Conservation (phyloP, 2,329 filamentous ascomycete genomes). For the Penicillium rolfsii region DNA sequence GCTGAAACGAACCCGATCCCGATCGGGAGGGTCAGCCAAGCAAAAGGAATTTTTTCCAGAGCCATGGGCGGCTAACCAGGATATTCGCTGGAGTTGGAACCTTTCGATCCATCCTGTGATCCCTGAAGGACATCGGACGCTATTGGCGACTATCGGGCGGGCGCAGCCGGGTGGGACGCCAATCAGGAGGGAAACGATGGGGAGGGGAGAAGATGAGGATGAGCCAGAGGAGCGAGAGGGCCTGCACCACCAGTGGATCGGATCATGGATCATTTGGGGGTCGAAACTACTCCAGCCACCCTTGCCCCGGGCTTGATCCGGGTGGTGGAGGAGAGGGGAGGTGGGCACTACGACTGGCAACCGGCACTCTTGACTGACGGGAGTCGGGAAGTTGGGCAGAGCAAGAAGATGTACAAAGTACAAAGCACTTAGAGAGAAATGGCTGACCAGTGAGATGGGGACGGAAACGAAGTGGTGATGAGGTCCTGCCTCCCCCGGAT, state of each 20-base stretch:
- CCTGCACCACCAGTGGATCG: too few species aligned
- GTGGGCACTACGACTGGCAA: too few species aligned
- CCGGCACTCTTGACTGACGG: too few species aligned
- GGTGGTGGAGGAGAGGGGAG: not conserved
- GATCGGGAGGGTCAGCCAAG: conserved; percentile 18
- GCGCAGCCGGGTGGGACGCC: conserved; percentile 19
- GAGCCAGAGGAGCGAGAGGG: too few species aligned
- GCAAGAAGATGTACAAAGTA: too few species aligned
- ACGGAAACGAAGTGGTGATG: not conserved
- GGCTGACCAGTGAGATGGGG: not conserved
- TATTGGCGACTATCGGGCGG: conserved; percentile 35
- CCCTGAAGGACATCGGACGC: conserved; percentile 24
- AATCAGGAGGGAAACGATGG: not conserved
- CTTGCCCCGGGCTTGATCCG: not conserved
- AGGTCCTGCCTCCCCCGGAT: not conserved
- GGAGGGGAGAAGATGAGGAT: too few species aligned
- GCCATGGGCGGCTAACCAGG: conserved; percentile 33
- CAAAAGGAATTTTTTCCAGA: conserved; percentile 27
- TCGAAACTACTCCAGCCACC: not conserved
- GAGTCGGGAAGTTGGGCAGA: too few species aligned
- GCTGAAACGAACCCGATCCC: conserved; percentile 25
- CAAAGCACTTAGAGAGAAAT: too few species aligned
- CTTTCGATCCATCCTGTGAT: not conserved
- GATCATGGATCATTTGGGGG: not conserved
- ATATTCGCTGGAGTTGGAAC: conserved; percentile 26